Base-by-base conservation (phyloP, 2,329 filamentous ascomycete genomes). In the Exutisphaerella laricina region DNA sequence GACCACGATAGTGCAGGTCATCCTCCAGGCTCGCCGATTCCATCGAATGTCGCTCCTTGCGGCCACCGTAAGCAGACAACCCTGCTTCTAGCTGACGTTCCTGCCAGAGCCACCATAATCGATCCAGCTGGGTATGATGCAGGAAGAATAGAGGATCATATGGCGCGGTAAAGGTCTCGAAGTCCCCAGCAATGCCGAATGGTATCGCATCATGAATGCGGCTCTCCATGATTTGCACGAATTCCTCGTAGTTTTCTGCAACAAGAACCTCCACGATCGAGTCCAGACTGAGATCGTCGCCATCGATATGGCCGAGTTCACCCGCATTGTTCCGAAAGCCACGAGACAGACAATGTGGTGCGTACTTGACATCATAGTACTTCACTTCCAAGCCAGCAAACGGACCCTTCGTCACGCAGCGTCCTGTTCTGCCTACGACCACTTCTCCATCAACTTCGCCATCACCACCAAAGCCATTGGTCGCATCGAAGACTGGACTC, bases 121-220 rank as follows among this genome's bases (percentile, higher is more conserved):
- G 34, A 35, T 59, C 56, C 13, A 58, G 39, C 46, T 54, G 48
- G 3, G 52, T 48, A 39, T 59, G 56, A 40, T 59, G 56, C n/a
- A 58, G 44, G 46, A 54, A 59, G 41, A 57, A 58, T 5, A 59
- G 23, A 3, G 56, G 54, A 41, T 58, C 53, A 34, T 54, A 46
- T 20, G 57, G 54, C 14, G 53, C 51, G 6, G 52, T 55, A 31
- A 52, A 49, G 7, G 56, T 46, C 26, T 48, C 40, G 26, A 56
- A 51, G 31, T 58, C 52, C 8, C 55, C 57, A 8, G 40, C 46
- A n/a, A 60, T 51, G 20, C 45, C 45, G 8, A 49, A 49, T 3
- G 50, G 57, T 12, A 59, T 55, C 12, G 50, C 48, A 39, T 51
- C 47, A 29, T 56, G 55, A 12, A 55, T 39, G 10, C 49, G 38